These are phyloP conservation scores for Arthrinium phaeospermum DNA, from an alignment of 2,329 filamentous ascomycete genomes.

Conservation along the genomic window DNA sequence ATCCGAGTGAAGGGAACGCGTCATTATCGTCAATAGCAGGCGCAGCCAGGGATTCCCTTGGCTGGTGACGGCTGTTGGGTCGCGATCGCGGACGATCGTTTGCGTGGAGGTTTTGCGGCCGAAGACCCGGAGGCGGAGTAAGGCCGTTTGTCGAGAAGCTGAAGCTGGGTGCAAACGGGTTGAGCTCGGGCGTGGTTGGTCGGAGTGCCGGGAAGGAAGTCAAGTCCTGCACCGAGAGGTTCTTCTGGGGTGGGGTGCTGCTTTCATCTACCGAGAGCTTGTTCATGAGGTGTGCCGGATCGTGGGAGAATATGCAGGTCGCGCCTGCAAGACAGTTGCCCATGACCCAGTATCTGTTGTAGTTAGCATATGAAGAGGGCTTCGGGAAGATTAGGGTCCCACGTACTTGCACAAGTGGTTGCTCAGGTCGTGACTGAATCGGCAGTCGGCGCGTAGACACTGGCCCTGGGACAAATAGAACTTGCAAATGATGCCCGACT, in stretches of 20 bases:
- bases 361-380: slow-evolving; percentile 45
- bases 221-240: slow-evolving; percentile 81
- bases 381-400: not conserved
- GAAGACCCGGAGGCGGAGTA: slow-evolving; percentile 74
- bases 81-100: slow-evolving; percentile 78
- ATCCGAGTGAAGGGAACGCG: slow-evolving; percentile 88
- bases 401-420: slow-evolving; percentile 98
- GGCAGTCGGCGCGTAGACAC: slow-evolving; percentile 92
- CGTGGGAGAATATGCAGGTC: slow-evolving; percentile 96
- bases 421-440: slow-evolving; percentile 95
- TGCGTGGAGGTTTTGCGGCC: slow-evolving; percentile 56
- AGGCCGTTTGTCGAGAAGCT: slow-evolving; percentile 60
- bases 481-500: slow-evolving; percentile 91
- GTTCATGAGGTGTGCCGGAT: slow-evolving; percentile 84
- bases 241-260: slow-evolving; percentile 68
- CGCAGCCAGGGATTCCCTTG: slow-evolving; percentile 67
- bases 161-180: slow-evolving; percentile 57
- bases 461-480: slow-evolving; percentile 97
- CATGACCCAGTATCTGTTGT: slow-evolving; percentile 85
- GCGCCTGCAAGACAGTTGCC: slow-evolving; percentile 94
- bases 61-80: slow-evolving; percentile 79
- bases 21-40: slow-evolving; percentile 91
- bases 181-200: slow-evolving; percentile 62
- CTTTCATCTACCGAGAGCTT: slow-evolving; percentile 77
- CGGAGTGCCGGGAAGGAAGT: slow-evolving; percentile 83